These are phyloP conservation scores for Zalaria sp. DNA, from an alignment of 2,329 filamentous ascomycete genomes.

Conservation along the genomic window DNA sequence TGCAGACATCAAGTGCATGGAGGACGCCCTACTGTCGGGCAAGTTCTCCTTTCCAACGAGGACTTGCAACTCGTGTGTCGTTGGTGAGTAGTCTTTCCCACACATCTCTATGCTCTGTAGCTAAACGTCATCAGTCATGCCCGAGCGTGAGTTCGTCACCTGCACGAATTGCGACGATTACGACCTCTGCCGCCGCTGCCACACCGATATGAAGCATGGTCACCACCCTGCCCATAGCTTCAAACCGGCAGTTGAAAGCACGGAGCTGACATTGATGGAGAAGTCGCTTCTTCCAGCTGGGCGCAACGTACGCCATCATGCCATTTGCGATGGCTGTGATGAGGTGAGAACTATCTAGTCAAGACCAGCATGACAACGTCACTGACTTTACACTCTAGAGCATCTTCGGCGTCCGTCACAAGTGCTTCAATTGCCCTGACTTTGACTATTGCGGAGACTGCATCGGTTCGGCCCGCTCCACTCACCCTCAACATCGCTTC, in stretches of 20 bases:
- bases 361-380: slow-evolving; percentile 9
- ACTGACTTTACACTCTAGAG: slow-evolving; percentile 28
- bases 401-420: slow-evolving; percentile 83
- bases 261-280: slow-evolving; percentile 46
- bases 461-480: slow-evolving; percentile 48
- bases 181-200: slow-evolving; percentile 79
- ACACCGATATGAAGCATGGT: slow-evolving; percentile 62
- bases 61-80: slow-evolving; percentile 60
- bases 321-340: slow-evolving; percentile 90
- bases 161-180: slow-evolving; percentile 79
- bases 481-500: slow-evolving; percentile 77
- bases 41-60: slow-evolving; percentile 34
- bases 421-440: slow-evolving; percentile 92
- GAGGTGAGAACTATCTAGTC: slow-evolving; percentile 20
- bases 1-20: slow-evolving; percentile 25
- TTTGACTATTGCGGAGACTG: slow-evolving; percentile 89
- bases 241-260: slow-evolving; percentile 49
- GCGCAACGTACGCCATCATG: slow-evolving; percentile 68
- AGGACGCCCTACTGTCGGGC: slow-evolving; percentile 10
- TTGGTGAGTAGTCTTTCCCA: slow-evolving; percentile 28
- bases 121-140: slow-evolving; percentile 26
- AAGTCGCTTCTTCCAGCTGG: slow-evolving; percentile 60
- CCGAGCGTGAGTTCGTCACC: slow-evolving; percentile 69
- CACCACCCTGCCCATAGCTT: slow-evolving; percentile 86
- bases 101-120: background rate